Evolutionary conservation across 176 grass and related monocot genomes (phyloP).

Genomic region (Chrysopogon serrulatus): DNA sequence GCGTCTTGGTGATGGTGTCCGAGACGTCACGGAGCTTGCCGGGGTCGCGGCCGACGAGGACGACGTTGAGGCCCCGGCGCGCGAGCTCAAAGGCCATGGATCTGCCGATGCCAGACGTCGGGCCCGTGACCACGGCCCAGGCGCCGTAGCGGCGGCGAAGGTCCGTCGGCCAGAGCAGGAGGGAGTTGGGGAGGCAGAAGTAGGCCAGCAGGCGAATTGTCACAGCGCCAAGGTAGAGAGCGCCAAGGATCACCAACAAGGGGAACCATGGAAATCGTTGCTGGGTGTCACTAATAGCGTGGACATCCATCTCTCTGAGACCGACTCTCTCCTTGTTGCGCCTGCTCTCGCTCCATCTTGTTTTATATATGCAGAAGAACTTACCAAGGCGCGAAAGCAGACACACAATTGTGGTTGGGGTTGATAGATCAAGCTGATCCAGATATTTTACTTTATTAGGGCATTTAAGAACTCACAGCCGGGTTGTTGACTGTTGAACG

Average conservation of each 20-base stretch:
- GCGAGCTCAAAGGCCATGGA: conserved; percentile 48
- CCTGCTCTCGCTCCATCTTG: no score
- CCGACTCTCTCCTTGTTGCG: no score
- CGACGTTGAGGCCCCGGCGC: conserved; percentile 28
- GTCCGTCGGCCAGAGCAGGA: not conserved
- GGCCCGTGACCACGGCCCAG: conserved; percentile 45
- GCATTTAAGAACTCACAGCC: no score
- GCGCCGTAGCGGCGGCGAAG: conserved; percentile 33
- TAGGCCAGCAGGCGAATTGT: not conserved
- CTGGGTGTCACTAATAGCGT: no score
- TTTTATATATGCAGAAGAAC: no score
- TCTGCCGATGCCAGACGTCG: conserved; percentile 52
- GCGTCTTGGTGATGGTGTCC: not conserved
- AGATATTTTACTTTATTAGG: no score
- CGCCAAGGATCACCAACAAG: not conserved
- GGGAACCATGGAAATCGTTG: not conserved
- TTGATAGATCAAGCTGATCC: no score
- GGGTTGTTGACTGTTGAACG: no score
- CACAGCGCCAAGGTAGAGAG: not conserved
- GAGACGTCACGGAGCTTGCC: conserved; percentile 39
- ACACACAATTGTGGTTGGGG: no score
- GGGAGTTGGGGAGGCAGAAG: not conserved
- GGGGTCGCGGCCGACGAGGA: conserved; percentile 44
- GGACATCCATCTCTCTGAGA: no score
- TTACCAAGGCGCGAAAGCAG: no score